Evolutionary conservation across 441 rosid genomes (phyloP), one percentile per base, ranked within the genome.

Genomic region (Adansonia madagascariensis): DNA sequence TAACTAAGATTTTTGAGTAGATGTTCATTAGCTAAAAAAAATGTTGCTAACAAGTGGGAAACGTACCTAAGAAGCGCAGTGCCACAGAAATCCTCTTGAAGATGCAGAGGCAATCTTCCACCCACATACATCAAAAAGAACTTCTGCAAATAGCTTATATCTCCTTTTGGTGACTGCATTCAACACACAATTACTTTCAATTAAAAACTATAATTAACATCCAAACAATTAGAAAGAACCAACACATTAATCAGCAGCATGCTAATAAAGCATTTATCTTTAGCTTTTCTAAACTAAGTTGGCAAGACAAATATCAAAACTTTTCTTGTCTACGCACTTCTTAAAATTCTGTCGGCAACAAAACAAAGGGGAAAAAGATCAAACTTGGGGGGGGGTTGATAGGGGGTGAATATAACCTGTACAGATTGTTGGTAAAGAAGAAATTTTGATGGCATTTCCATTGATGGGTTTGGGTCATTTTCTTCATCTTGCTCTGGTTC

Each of bases 71-170:
- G 87, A 75, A 94, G 90, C 79, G 97, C 97, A 82, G 95, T 92
- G 77, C 98, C 98, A 70, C 97, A 94, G 81, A 94, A 94, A 84
- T 94, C 97, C 82, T 94, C 97, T 84, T 94, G 97, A 17, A 92
- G 84, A 86, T 91, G 97, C 27, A 91, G 91, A 49, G 98, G 95
- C 66, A 81, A 86, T 78, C 98, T 89, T 78, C 95, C 92, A 62
- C 97, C 94, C 8, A 92, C 86, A 80, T 92, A 92, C 87, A 86
- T 84, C 56, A 94, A 68, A 83, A 94, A 93, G 87, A 93, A 94
- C 88, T 94, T 94, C 78, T 84, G 94, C 89, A 93, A 55, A 79
- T 94, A 94, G 81, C 97, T 92, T 70, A 92, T 92, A 80, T 94
- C 98, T 75, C 97, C 97, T 86, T 94, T 92, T 17, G 97, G 97